Conservation (phyloP, 371 early-diverging fungal genomes). For the Actinomucor elegans region DNA sequence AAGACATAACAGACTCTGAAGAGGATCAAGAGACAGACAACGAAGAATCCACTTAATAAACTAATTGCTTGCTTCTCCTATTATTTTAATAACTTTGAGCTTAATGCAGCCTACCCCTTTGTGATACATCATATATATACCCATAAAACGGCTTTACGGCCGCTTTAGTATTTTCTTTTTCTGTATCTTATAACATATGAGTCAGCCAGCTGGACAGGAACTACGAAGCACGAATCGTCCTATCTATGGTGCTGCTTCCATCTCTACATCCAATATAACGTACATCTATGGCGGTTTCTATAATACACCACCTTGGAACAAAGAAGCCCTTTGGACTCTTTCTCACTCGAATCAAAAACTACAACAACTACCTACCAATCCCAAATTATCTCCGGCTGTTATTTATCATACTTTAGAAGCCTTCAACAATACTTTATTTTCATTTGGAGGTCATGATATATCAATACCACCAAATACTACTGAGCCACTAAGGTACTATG, state of each 20-base stretch:
- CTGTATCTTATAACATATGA: too few relatives aligned
- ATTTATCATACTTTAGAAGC: conserved; percentile 20
- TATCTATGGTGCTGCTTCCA: conserved; percentile 27
- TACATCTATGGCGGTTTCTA: conserved; percentile 38
- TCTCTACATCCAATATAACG: conserved; percentile 22
- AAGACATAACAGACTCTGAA: conserved; percentile 4
- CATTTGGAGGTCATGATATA: conserved; percentile 33
- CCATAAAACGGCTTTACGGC: too few relatives aligned
- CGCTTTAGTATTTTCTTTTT: too few relatives aligned
- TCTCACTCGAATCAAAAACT: conserved; percentile 1
- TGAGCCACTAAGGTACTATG: conserved; percentile 31
- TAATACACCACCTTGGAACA: conserved; percentile 30
- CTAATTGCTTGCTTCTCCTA: too few relatives aligned
- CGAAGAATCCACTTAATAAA: too few relatives aligned
- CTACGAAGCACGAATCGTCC: conserved; percentile 28
- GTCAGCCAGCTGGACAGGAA: conserved; percentile 23
- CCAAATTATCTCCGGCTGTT: conserved; percentile 31
- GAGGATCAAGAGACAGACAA: conserved; percentile 6
- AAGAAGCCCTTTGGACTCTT: conserved; percentile 32
- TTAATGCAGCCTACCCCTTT: too few relatives aligned
- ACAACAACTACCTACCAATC: conserved; percentile 27
- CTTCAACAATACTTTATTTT: conserved; percentile 8
- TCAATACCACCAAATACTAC: background rate
- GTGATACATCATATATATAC: too few relatives aligned
- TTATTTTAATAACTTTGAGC: too few relatives aligned